These are phyloP conservation scores for Tricladium varicosporioides DNA, from an alignment of 2,329 filamentous ascomycete genomes.

Conservation along the genomic window DNA sequence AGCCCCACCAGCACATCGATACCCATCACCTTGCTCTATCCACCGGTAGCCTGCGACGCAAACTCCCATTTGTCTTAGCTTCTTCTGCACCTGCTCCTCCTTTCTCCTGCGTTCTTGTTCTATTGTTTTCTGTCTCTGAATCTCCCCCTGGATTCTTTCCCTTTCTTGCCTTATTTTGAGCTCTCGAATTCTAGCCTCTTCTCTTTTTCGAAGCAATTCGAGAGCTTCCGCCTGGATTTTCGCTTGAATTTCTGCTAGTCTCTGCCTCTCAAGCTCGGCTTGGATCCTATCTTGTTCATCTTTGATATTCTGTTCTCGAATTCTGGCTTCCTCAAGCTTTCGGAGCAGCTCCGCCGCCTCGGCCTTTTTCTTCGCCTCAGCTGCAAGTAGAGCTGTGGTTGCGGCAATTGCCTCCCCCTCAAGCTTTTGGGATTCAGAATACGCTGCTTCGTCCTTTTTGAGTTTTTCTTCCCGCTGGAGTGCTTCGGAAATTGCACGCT, in stretches of 20 bases:
- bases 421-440: slow-evolving; percentile 10
- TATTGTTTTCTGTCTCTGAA: slow-evolving; percentile 38
- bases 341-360: no score
- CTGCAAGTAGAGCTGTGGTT: no score
- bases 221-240: slow-evolving; percentile 18
- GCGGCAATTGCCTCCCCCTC: neutral
- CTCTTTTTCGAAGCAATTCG: slow-evolving; percentile 23
- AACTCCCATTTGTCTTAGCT: slow-evolving; percentile 49
- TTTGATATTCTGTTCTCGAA: no score
- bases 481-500: slow-evolving; percentile 25
- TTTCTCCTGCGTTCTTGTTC: slow-evolving; percentile 40
- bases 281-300: no score
- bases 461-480: slow-evolving; percentile 18
- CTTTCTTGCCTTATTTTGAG: slow-evolving; percentile 31
- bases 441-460: slow-evolving; percentile 21
- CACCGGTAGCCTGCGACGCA: slow-evolving; percentile 59
- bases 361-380: no score
- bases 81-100: slow-evolving; percentile 43
- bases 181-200: slow-evolving; percentile 31
- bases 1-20: slow-evolving; percentile 58
- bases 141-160: slow-evolving; percentile 30
- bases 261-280: neutral
- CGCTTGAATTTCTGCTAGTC: slow-evolving; percentile 6
- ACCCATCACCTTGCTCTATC: slow-evolving; percentile 59
- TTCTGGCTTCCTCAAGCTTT: no score